Evolutionary conservation across 176 grass and related monocot genomes (phyloP), one percentile per base, ranked within the genome.

Genomic region (Urochloa ruziziensis): DNA sequence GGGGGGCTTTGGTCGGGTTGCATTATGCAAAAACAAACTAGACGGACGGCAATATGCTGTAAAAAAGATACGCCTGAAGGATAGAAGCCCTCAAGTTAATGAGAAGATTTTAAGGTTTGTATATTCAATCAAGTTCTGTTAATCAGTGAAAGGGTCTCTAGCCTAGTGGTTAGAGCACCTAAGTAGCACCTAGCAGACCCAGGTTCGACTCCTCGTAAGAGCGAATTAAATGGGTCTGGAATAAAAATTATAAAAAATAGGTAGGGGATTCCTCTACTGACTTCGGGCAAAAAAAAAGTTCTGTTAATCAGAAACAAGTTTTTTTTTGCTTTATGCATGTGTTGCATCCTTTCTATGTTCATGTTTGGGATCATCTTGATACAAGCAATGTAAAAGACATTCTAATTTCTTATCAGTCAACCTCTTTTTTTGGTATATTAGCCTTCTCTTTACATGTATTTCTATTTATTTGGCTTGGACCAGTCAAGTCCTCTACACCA

Each of bases 1-100:
- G 33, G 96, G 96, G 59, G 96, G 93, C 65, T 98, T 98, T 85
- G 93, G 96, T 64, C 87, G 82, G 82, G 96, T 95, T 88, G 82
- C 89, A 65, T 84, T 98, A 70, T 98, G 96, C 67, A 87, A 88
- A 86, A 98, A 98, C 79, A 98, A 98, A 85, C 77, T 98, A 66
- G 93, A 98, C 80, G 96, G 96, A n/a, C 93, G 93, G 21, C 91
- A 95, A 79, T 98, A 98, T 95, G 93, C 93, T 90, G 84, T 98
- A 61, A 98, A 98, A 84, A 98, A 88, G 88, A 98, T 98, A 87
- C 85, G 93, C 32, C 53, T 98, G 47, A 98, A 93, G 85, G 96
- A 98, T 76, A 95, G 40, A 93, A 93, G 78, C 78, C 85, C 87
- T 88, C 93, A 91, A 86, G 88, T 95, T 76, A 93, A 93, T 66